phyloP scores from a whole-genome alignment of 345 rosid species.

The Ceriops decandra region DNA sequence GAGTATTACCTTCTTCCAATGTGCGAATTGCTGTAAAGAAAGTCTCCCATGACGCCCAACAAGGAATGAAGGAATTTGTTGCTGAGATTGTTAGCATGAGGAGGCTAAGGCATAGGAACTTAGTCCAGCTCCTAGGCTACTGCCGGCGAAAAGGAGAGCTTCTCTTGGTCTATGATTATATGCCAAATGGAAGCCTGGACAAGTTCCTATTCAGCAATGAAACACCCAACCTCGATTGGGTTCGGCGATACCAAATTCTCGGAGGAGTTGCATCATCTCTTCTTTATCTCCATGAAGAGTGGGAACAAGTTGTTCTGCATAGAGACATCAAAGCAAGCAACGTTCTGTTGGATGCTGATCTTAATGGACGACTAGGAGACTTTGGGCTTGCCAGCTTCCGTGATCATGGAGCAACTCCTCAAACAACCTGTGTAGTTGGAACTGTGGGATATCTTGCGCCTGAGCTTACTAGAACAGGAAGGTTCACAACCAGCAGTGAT shows the following conservation, averaged over 20 bases:
- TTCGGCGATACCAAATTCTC: slow-evolving; percentile 7
- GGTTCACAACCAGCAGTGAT: slow-evolving; percentile 15
- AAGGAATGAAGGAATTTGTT: slow-evolving; percentile 21
- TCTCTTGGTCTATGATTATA: slow-evolving; percentile 18
- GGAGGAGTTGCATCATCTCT: slow-evolving; percentile 19
- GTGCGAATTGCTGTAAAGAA: slow-evolving; percentile 15
- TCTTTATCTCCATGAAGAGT: slow-evolving; percentile 19
- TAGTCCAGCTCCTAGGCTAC: slow-evolving; percentile 19
- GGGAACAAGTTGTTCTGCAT: slow-evolving; percentile 22
- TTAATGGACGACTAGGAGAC: slow-evolving; percentile 14
- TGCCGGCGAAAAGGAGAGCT: slow-evolving; percentile 17
- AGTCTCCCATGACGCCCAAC: slow-evolving; percentile 2
- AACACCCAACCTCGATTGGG: background rate
- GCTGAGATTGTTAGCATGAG: slow-evolving; percentile 19
- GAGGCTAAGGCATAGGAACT: slow-evolving; percentile 19
- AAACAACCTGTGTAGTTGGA: slow-evolving; percentile 16
- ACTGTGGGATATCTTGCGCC: slow-evolving; percentile 19
- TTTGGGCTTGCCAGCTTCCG: slow-evolving; percentile 16
- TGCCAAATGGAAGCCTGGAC: slow-evolving; percentile 23
- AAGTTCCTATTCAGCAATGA: slow-evolving; percentile 6
- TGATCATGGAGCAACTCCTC: slow-evolving; percentile 16
- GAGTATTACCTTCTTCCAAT: slow-evolving; percentile 3
- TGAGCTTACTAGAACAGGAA: slow-evolving; percentile 9
- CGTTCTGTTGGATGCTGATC: slow-evolving; percentile 12
- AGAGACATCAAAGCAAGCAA: slow-evolving; percentile 20